Percentiles rank a stretch among this genome's conserved stretches.
Conservation (phyloP, 164 flowering plant species). For the Aristolochia californica region DNA sequence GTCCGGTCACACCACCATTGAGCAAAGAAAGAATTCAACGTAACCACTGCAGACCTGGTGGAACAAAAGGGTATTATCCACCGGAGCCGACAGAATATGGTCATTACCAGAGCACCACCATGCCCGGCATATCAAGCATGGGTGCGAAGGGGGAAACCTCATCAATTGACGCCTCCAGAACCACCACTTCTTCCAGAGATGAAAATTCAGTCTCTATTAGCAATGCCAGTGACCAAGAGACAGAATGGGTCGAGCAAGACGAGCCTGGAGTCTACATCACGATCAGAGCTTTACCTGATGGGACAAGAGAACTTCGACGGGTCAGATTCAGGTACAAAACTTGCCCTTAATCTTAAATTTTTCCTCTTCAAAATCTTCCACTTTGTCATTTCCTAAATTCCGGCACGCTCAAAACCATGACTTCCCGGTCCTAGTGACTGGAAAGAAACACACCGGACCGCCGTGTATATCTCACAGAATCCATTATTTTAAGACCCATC, state of each 20-base stretch:
- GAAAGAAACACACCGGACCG: too few relatives aligned
- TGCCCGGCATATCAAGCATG: slow-evolving; percentile 31
- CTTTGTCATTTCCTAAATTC: too few relatives aligned
- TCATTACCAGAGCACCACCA: slow-evolving; percentile 32
- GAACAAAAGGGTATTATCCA: slow-evolving; percentile 33
- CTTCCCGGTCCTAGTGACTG: too few relatives aligned
- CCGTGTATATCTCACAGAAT: too few relatives aligned
- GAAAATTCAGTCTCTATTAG: slow-evolving; percentile 76
- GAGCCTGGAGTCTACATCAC: slow-evolving; percentile 98
- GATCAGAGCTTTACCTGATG: slow-evolving; percentile 81
- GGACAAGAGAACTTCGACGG: slow-evolving; percentile 87
- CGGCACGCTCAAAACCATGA: too few relatives aligned
- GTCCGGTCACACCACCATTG: slow-evolving; percentile 51
- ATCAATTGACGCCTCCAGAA: slow-evolving; percentile 71
- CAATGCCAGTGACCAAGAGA: slow-evolving; percentile 83
- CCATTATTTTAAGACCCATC: too few relatives aligned
- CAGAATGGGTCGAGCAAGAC: slow-evolving; percentile 94
- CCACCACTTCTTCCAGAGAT: slow-evolving; percentile 79
- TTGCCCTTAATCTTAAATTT: too few relatives aligned
- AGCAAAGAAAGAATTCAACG: slow-evolving; percentile 59
- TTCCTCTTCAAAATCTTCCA: too few relatives aligned
- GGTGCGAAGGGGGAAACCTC: slow-evolving; percentile 40
- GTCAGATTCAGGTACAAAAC: slow-evolving; percentile 81
- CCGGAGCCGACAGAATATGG: slow-evolving; percentile 30
- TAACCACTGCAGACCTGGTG: slow-evolving; percentile 33